Evolutionary conservation across 768 basidiomycete genomes (phyloP).

Genomic region (Mycena galopus): DNA sequence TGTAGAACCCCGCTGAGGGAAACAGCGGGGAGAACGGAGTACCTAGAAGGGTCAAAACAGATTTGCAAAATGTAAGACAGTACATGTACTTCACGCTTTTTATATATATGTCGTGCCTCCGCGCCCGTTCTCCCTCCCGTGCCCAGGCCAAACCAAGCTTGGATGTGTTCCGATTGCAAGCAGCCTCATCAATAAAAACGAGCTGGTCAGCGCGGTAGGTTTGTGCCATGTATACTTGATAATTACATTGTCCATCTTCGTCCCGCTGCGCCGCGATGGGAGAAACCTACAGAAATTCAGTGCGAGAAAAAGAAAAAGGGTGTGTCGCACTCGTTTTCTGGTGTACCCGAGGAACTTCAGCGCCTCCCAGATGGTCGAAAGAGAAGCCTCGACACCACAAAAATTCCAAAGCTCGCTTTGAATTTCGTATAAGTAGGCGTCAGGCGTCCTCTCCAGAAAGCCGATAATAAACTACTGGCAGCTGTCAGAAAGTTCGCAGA

Average conservation of each 20-base stretch:
- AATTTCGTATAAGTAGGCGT: conserved; percentile 33
- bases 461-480: neutral
- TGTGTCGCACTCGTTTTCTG: conserved; percentile 11
- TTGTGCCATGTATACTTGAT: neutral
- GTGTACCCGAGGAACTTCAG: conserved; percentile 19
- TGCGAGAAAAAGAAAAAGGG: neutral
- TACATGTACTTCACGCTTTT: neutral
- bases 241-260: neutral
- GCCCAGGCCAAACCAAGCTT: conserved; percentile 1
- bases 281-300: neutral
- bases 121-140: neutral
- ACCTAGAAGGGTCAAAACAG: neutral
- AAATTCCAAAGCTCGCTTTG: conserved; percentile 10
- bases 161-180: neutral
- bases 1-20: too few relatives aligned
- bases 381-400: conserved; percentile 5
- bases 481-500: too few relatives aligned
- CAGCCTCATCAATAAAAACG: conserved; percentile 5
- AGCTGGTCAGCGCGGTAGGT: neutral
- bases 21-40: neutral
- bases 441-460: neutral
- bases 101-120: conserved; percentile 10
- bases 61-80: neutral
- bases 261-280: neutral
- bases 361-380: conserved; percentile 23